Conservation (phyloP, 2,329 filamentous ascomycete species). For the Daldinia sp. region DNA sequence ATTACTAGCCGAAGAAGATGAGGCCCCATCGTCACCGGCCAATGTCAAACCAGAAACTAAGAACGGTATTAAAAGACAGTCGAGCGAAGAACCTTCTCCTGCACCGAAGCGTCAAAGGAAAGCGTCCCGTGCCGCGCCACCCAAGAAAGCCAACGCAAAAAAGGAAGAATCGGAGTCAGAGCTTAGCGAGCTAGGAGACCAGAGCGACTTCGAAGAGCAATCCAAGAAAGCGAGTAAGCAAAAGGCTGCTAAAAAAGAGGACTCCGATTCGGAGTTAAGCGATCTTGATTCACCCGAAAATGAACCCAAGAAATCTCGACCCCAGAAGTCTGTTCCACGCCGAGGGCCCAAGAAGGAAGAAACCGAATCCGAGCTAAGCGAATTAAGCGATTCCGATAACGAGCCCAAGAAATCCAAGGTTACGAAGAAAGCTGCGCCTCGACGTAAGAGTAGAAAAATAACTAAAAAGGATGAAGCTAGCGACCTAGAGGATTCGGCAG, state of each 20-base stretch:
- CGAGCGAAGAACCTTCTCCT: constrained; percentile 48
- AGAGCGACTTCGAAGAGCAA: constrained; percentile 39
- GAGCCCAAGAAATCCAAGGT: constrained; percentile 41
- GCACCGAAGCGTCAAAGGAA: constrained; percentile 52
- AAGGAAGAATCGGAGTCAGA: constrained; percentile 44
- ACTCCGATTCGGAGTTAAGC: constrained; percentile 39
- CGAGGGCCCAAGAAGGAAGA: constrained; percentile 36
- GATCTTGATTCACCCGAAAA: constrained; percentile 41
- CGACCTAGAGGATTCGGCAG: constrained; percentile 30
- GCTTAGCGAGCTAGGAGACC: constrained; percentile 39
- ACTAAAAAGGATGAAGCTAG: constrained; percentile 46
- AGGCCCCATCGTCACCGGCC: constrained; percentile 27
- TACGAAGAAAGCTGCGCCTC: constrained; percentile 36
- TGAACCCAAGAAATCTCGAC: constrained; percentile 32
- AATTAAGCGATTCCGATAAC: constrained; percentile 42
- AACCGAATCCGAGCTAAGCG: constrained; percentile 36
- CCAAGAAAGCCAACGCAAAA: constrained; percentile 45
- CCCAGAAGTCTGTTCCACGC: constrained; percentile 22
- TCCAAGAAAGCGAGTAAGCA: constrained; percentile 32
- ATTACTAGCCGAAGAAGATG: constrained; percentile 29
- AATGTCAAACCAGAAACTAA: constrained; percentile 39
- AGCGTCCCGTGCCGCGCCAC: constrained; percentile 34
- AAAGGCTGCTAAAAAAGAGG: constrained; percentile 36
- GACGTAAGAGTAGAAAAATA: constrained; percentile 43
- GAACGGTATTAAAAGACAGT: constrained; percentile 45